phyloP scores from a whole-genome alignment of 768 basidiomycete genomes.

The Boletus vinaceobasis region DNA sequence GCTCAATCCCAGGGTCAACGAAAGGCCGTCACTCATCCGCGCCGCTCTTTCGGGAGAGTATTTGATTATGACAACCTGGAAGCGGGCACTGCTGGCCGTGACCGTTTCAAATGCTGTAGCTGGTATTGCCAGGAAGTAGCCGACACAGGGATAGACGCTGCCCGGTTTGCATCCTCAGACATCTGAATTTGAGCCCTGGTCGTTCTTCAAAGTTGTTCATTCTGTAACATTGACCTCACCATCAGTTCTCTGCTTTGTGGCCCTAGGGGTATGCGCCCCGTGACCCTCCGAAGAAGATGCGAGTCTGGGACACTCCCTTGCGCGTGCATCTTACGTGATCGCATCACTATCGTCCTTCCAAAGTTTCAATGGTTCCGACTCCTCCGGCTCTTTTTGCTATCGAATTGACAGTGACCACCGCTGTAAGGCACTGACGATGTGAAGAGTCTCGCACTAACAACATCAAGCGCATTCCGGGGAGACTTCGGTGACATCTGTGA shows the following conservation, averaged over 20 bases:
- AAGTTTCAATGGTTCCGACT: not conserved
- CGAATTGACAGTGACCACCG: not conserved
- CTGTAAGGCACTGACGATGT: not conserved
- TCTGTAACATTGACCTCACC: not conserved
- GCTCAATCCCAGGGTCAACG: no score
- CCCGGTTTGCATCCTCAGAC: no score
- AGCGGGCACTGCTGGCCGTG: no score
- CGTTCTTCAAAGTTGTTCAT: not conserved
- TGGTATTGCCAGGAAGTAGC: no score
- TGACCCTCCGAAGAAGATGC: not conserved
- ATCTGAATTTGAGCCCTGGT: not conserved
- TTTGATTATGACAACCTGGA: no score
- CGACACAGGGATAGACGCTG: no score
- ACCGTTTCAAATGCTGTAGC: no score
- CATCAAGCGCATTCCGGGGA: not conserved
- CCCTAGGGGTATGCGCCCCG: not conserved
- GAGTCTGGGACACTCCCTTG: not conserved
- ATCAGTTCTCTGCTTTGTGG: not conserved
- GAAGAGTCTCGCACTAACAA: not conserved
- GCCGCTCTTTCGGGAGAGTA: no score
- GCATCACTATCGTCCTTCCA: not conserved
- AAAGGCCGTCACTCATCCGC: no score
- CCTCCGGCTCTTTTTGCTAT: not conserved
- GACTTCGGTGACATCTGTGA: not conserved
- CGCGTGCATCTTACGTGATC: not conserved